Evolutionary conservation across 345 rosid species (phyloP).

Genomic region (Chamaenerion angustifolium): DNA sequence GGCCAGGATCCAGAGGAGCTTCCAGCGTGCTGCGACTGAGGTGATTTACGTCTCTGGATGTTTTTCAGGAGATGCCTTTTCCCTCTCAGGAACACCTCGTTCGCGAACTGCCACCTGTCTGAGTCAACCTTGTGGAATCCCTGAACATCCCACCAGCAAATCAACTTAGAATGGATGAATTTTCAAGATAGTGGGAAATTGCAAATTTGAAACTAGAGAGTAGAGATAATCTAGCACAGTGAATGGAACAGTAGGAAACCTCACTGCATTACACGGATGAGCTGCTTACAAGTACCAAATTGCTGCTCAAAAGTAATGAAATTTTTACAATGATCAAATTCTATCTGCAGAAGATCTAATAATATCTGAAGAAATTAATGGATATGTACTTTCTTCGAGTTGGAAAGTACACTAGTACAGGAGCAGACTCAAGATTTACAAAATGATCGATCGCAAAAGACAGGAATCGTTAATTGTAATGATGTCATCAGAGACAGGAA

Average conservation of each 20-base stretch:
- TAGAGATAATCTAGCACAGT: too few relatives aligned
- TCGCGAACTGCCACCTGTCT: slow-evolving; percentile 90
- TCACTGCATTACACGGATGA: too few relatives aligned
- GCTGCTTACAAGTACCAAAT: too few relatives aligned
- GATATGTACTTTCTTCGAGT: too few relatives aligned
- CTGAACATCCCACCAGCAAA: slow-evolving; percentile 29
- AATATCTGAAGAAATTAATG: slow-evolving; percentile 5
- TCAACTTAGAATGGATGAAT: slow-evolving; percentile 16
- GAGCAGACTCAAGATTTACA: too few relatives aligned
- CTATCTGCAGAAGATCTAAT: slow-evolving; percentile 33
- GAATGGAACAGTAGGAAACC: too few relatives aligned
- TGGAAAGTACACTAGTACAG: too few relatives aligned
- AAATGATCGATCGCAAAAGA: too few relatives aligned
- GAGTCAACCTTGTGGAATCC: slow-evolving; percentile 78
- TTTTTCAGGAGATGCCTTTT: slow-evolving; percentile 69
- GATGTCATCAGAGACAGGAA: too few relatives aligned
- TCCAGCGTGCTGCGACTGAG: slow-evolving; percentile 40
- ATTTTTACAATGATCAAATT: slow-evolving; percentile 15
- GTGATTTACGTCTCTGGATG: slow-evolving; percentile 73
- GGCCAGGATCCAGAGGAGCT: slow-evolving; percentile 39
- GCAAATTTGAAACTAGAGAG: slow-evolving; percentile 6
- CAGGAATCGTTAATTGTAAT: too few relatives aligned
- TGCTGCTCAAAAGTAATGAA: too few relatives aligned
- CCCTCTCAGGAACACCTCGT: slow-evolving; percentile 70
- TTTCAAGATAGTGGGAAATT: slow-evolving; percentile 2